These are phyloP conservation scores for Phytopythium chamaehyphon DNA, from an alignment of 352 stramenopile species.

Conservation along the genomic window DNA sequence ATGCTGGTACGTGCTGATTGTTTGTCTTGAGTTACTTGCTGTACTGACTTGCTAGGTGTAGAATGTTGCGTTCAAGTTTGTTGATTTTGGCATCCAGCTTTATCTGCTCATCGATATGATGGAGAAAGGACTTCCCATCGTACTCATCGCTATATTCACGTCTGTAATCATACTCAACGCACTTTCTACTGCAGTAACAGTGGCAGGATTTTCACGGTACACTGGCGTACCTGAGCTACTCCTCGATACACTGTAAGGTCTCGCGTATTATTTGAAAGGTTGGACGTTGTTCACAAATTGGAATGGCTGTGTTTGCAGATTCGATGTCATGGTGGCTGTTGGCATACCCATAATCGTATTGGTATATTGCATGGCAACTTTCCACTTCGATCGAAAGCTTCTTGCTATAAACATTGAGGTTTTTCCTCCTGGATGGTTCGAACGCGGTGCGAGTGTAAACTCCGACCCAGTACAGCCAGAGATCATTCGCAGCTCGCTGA, in stretches of 20 bases:
- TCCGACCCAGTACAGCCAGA: conserved; percentile 19
- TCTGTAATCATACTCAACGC: conserved; percentile 5
- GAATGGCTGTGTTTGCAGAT: no score
- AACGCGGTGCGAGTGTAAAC: conserved; percentile 21
- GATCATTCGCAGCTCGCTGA: conserved; percentile 20
- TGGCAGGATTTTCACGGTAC: background rate
- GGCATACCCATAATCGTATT: conserved; percentile 28
- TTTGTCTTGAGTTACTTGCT: no score
- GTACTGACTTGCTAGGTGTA: background rate
- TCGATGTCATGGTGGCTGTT: conserved; percentile 29
- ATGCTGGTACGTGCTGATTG: no score
- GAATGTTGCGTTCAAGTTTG: conserved; percentile 2
- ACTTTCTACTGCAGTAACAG: background rate
- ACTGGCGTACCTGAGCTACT: conserved; percentile 13
- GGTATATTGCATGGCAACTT: conserved; percentile 23
- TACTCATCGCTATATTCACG: background rate
- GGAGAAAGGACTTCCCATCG: conserved; percentile 6
- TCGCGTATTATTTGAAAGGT: no score
- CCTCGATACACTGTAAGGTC: conserved; percentile 16
- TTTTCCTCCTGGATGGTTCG: conserved; percentile 23
- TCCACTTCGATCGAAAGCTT: conserved; percentile 24
- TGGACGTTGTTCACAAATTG: no score
- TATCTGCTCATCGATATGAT: conserved; percentile 9
- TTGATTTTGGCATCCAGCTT: conserved; percentile 6
- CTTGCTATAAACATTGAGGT: conserved; percentile 28